phyloP scores from a whole-genome alignment of 2,329 filamentous ascomycete genomes.

The Penicillium hesseltinei region DNA sequence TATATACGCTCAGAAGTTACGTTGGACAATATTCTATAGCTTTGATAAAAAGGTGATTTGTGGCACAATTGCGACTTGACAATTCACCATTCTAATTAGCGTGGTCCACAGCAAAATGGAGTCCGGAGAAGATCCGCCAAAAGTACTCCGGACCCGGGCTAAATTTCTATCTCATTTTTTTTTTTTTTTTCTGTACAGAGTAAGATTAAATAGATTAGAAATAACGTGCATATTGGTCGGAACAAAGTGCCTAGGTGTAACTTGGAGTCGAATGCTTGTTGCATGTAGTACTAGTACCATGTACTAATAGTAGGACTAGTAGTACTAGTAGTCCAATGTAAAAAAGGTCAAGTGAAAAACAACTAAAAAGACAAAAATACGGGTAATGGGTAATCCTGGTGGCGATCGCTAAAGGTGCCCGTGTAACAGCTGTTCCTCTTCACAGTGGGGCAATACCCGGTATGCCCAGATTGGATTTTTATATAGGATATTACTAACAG shows the following conservation, averaged over 20 bases:
- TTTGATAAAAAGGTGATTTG: slow-evolving; percentile 7
- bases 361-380: slow-evolving; percentile 4
- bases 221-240: slow-evolving; percentile 2
- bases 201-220: background rate
- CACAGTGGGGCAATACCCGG: slow-evolving; percentile 19
- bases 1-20: background rate
- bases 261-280: background rate
- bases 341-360: background rate
- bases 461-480: background rate
- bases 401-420: slow-evolving; percentile 29
- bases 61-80: slow-evolving; percentile 11
- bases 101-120: background rate
- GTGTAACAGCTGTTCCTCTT: slow-evolving; percentile 2
- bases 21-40: background rate
- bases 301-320: too few species aligned
- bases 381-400: slow-evolving; percentile 34
- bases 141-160: background rate
- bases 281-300: background rate
- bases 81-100: slow-evolving; percentile 9
- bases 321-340: background rate
- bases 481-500: background rate
- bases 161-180: background rate
- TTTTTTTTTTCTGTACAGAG: background rate
- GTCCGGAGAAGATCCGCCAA: background rate
- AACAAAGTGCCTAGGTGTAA: background rate